Evolutionary conservation across 164 flowering plant species (phyloP).

Genomic region (Magnolia changhungtana): DNA sequence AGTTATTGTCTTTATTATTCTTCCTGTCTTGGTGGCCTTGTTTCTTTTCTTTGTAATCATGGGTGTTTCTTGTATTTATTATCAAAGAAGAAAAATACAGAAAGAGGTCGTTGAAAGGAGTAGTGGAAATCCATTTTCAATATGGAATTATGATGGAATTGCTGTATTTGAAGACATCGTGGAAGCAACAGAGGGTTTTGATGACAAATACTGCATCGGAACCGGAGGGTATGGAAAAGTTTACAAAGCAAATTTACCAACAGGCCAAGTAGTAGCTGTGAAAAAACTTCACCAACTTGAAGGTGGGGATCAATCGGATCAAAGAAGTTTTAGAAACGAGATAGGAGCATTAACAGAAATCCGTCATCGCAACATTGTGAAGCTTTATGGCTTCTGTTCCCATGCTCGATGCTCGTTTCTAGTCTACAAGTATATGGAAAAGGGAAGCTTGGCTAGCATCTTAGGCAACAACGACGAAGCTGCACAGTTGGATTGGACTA

Average conservation of each 20-base stretch:
- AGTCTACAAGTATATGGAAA: slow-evolving; percentile 58
- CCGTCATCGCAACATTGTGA: slow-evolving; percentile 64
- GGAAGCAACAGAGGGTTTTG: slow-evolving; percentile 50
- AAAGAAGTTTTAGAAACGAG: slow-evolving; percentile 51
- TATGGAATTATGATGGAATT: slow-evolving; percentile 54
- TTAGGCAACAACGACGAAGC: slow-evolving; percentile 23
- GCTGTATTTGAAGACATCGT: slow-evolving; percentile 43
- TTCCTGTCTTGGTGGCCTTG: not conserved
- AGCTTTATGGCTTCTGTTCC: slow-evolving; percentile 57
- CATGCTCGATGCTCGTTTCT: slow-evolving; percentile 33
- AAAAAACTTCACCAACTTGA: slow-evolving; percentile 41
- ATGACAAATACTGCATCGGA: slow-evolving; percentile 47
- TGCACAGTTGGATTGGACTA: slow-evolving; percentile 39
- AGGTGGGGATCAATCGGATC: slow-evolving; percentile 3
- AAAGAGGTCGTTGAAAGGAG: not conserved
- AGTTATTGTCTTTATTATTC: not conserved
- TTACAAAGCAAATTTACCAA: slow-evolving; percentile 41
- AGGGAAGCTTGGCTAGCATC: slow-evolving; percentile 48
- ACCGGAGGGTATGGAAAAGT: slow-evolving; percentile 63
- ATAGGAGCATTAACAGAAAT: slow-evolving; percentile 46
- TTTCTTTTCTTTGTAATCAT: not conserved
- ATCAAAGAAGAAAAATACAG: not conserved
- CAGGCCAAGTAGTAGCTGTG: slow-evolving; percentile 53
- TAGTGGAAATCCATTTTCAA: slow-evolving; percentile 4
- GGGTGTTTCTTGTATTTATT: not conserved